Percentiles rank a stretch among this genome's conserved stretches.
Evolutionary conservation across 768 basidiomycete genomes (phyloP).

Genomic region (Lentinus brumalis): DNA sequence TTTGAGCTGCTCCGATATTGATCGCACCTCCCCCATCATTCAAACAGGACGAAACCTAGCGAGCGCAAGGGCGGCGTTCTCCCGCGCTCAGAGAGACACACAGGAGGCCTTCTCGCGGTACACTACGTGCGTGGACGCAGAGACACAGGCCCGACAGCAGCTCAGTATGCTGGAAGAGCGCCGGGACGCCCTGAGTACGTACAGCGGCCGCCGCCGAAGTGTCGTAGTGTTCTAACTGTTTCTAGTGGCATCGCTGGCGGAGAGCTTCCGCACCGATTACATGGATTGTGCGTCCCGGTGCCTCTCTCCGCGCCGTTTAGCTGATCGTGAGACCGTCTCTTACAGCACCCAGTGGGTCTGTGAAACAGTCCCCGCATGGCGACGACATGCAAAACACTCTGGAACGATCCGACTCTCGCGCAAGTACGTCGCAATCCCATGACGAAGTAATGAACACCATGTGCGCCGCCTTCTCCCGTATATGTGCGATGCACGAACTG

Average conservation of each 20-base stretch:
- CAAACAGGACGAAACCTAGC: conserved; percentile 60
- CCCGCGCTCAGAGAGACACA: conserved; percentile 68
- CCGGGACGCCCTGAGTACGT: conserved; percentile 59
- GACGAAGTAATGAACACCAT: conserved; percentile 23
- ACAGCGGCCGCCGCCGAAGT: neutral
- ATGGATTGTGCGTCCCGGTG: conserved; percentile 24
- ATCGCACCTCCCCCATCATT: conserved; percentile 9
- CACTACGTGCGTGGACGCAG: conserved; percentile 67
- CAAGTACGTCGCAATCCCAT: conserved; percentile 23
- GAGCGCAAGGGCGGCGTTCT: conserved; percentile 58
- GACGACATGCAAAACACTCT: conserved; percentile 20
- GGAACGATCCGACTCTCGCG: conserved; percentile 22
- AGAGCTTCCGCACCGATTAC: conserved; percentile 23
- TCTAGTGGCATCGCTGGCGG: conserved; percentile 28
- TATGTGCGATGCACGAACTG: conserved; percentile 3
- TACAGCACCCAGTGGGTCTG: conserved; percentile 15
- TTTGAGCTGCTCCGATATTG: neutral
- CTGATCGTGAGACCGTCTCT: neutral
- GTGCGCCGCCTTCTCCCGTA: conserved; percentile 10
- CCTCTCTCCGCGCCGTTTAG: neutral
- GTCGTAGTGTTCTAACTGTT: conserved; percentile 18
- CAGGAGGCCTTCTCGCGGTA: conserved; percentile 73
- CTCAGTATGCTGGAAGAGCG: conserved; percentile 67
- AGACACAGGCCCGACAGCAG: conserved; percentile 65
- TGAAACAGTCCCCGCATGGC: conserved; percentile 18